Evolutionary conservation across 805 yeast species (phyloP).

Genomic region (Lachancea dasiensis): DNA sequence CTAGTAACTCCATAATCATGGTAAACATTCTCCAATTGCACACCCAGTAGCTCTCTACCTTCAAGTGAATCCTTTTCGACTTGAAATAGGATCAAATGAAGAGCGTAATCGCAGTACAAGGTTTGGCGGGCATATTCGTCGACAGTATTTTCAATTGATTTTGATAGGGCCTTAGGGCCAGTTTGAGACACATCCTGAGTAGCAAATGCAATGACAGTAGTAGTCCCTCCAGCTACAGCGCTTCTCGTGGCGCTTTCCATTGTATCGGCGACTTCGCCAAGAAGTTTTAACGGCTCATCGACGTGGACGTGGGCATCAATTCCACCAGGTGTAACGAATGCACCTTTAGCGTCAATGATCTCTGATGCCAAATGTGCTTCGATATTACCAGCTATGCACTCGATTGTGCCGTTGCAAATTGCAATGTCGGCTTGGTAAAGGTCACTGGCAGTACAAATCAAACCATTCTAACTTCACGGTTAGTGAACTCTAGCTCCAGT

Average conservation of each 20-base stretch:
- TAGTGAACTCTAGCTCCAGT: background rate
- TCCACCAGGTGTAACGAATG: constrained; percentile 45
- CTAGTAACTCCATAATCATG: constrained; percentile 35
- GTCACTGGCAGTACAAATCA: constrained; percentile 19
- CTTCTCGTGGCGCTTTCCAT: constrained; percentile 41
- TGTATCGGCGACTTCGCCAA: constrained; percentile 36
- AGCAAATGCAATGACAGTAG: constrained; percentile 44
- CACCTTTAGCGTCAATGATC: constrained; percentile 43
- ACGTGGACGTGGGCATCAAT: constrained; percentile 47
- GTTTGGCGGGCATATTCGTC: constrained; percentile 13
- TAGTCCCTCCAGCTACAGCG: constrained; percentile 47
- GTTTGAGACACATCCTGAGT: constrained; percentile 34
- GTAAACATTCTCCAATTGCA: constrained; percentile 33
- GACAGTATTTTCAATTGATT: constrained; percentile 29
- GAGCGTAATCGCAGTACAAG: constrained; percentile 42
- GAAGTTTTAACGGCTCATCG: constrained; percentile 37
- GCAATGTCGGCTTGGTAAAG: constrained; percentile 36
- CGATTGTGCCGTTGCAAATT: constrained; percentile 36
- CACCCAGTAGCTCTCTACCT: constrained; percentile 18
- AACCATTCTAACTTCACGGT: constrained; percentile 13
- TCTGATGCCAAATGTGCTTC: constrained; percentile 23
- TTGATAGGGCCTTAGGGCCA: constrained; percentile 32
- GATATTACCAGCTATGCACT: constrained; percentile 30
- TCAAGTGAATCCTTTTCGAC: constrained; percentile 15
- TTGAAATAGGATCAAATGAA: constrained; percentile 41